A percentile compares a stretch with the other conserved stretches of the same genome.
Evolutionary conservation across 2,329 filamentous ascomycete genomes (phyloP).

Genomic region (Bipolaris bicolor): DNA sequence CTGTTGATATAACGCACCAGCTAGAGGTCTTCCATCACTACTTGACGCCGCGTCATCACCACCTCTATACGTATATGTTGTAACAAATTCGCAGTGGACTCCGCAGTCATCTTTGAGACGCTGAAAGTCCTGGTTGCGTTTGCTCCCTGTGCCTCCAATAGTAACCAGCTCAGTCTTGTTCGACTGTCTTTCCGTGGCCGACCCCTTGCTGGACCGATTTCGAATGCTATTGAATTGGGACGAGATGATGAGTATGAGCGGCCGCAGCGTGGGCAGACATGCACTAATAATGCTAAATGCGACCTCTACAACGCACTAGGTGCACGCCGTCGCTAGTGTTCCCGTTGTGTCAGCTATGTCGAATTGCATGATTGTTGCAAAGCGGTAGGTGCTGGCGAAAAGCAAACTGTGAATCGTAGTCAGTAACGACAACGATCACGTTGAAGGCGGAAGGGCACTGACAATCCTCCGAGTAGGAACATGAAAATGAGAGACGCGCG

Average conservation of each 20-base stretch:
- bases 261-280: conserved; percentile 21
- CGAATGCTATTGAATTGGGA: conserved; percentile 14
- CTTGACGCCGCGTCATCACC: not conserved
- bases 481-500: conserved; percentile 55
- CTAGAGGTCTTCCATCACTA: not conserved
- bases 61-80: not conserved
- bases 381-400: conserved; percentile 25
- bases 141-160: conserved; percentile 9
- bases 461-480: conserved; percentile 56
- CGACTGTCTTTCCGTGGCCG: not conserved
- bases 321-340: conserved; percentile 19
- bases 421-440: not conserved
- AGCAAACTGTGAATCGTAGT: conserved; percentile 19
- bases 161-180: conserved; percentile 11
- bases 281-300: conserved; percentile 23
- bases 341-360: conserved; percentile 17
- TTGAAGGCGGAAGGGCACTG: conserved; percentile 14
- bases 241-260: conserved; percentile 20
- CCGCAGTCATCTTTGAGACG: conserved; percentile 7
- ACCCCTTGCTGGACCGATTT: conserved; percentile 3
- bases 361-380: conserved; percentile 23
- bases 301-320: conserved; percentile 23
- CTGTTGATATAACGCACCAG: not conserved
- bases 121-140: conserved; percentile 11
- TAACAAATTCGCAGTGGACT: not conserved